Evolutionary conservation across 164 flowering plant species (phyloP), one percentile per base, ranked within the genome.

Genomic region (Cinnamomum chago): DNA sequence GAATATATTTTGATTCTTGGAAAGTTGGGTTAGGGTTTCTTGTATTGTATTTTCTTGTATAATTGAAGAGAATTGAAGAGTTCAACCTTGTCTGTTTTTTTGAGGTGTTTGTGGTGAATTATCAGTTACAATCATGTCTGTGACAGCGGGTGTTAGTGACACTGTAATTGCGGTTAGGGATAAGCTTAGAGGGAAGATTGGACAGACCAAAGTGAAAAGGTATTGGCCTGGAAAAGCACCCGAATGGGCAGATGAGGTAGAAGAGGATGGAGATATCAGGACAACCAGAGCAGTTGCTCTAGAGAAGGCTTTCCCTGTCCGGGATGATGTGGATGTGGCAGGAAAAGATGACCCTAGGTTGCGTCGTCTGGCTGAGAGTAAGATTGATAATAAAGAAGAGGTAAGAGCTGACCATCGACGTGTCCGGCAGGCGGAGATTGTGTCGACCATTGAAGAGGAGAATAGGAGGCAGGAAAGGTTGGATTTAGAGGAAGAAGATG

Each of bases 211-310:
- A 76, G 98, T 94, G 5, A 91, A 90, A 62, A 76, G 98, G 67
- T 94, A 94, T 65, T 94, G 97, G 98, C 97, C 98, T 40, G 98
- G 98, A 10, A 94, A 91, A 81, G 98, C 95, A 0, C 98, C 98
- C 1, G 97, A 92, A 80, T 94, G 97, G 97, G 97, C 95, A 2
- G 94, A 89, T 70, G 93, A 91, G 7, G 84, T 62, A 2, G 96
- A 90, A 10, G 97, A 94, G 71, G 98, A 90, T 23, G 91, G 73
- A 18, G 97, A 94, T 75, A 80, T 91, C 52, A 77, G 87, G 80
- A 83, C 84, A 62, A 20, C 88, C 2, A 80, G 85, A 68, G 83
- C 78, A 0, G 87, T 77, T 66, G 84, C 87, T 22, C 72, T 94
- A 58, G 93, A 90, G 79, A 83, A 82, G 77, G 97, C 89, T 51